Evolutionary conservation across 805 yeast genomes (phyloP).

Genomic region (Wilhelminamyces savonicus): DNA sequence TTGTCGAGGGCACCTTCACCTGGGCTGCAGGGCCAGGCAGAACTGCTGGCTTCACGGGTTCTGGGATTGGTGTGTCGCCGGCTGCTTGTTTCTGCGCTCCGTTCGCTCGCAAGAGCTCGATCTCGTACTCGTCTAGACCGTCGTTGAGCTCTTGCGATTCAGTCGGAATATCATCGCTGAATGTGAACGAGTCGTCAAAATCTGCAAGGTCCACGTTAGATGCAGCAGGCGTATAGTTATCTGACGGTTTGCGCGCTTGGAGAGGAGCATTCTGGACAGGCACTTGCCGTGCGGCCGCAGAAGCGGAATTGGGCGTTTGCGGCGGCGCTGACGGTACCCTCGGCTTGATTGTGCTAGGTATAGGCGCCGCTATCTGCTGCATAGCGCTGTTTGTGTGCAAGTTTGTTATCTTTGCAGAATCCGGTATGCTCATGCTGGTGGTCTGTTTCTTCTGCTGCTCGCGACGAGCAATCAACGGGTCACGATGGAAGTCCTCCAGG

Average conservation of each 20-base stretch:
- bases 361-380: not conserved
- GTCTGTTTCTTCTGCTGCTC: slow-evolving; percentile 13
- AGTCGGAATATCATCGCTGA: slow-evolving; percentile 33
- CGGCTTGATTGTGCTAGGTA: slow-evolving; percentile 1
- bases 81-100: too few species aligned
- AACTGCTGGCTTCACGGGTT: not conserved
- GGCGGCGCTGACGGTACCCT: slow-evolving; percentile 4
- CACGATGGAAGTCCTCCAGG: slow-evolving; percentile 29
- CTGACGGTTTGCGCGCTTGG: too few species aligned
- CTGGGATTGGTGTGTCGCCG: not conserved
- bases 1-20: not conserved
- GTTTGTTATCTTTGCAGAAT: slow-evolving; percentile 2
- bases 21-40: slow-evolving; percentile 2
- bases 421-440: slow-evolving; percentile 3
- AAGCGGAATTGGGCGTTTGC: not conserved
- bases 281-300: not conserved
- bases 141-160: slow-evolving; percentile 16
- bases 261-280: not conserved
- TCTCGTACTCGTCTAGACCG: slow-evolving; percentile 18
- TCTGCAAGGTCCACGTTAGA: slow-evolving; percentile 16
- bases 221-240: not conserved
- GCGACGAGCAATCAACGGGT: slow-evolving; percentile 25
- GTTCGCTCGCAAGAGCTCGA: slow-evolving; percentile 5
- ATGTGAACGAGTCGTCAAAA: slow-evolving; percentile 34
- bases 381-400: not conserved